These are phyloP conservation scores for Magnolia kwangsiensis DNA, from an alignment of 164 flowering plant species.

Conservation along the genomic window DNA sequence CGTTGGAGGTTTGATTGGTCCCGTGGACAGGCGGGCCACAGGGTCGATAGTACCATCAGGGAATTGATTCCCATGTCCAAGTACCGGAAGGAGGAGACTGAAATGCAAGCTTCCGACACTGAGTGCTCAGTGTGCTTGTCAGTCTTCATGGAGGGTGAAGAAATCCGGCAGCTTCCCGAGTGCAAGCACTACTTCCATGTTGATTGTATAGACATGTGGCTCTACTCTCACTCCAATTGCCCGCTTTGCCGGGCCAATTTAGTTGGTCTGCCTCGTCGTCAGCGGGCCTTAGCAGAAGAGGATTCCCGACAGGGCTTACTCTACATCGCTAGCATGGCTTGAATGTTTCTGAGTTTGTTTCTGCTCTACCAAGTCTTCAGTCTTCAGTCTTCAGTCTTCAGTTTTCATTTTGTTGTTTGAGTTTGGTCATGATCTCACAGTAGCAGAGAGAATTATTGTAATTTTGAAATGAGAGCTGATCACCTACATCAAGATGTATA, in stretches of 20 bases:
- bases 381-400: too few relatives aligned
- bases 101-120: slow-evolving; percentile 18
- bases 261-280: neutral
- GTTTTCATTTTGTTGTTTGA: too few relatives aligned
- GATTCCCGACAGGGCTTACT: neutral
- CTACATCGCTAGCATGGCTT: slow-evolving; percentile 1
- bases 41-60: neutral
- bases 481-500: too few relatives aligned
- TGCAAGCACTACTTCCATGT: slow-evolving; percentile 60
- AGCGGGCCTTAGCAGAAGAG: neutral
- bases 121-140: slow-evolving; percentile 76
- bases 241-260: slow-evolving; percentile 56
- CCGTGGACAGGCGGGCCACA: neutral
- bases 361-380: too few relatives aligned
- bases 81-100: slow-evolving; percentile 25
- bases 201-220: slow-evolving; percentile 79
- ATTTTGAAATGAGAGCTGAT: neutral
- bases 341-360: neutral
- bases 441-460: neutral
- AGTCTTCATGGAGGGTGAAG: slow-evolving; percentile 51
- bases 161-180: slow-evolving; percentile 45
- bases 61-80: slow-evolving; percentile 15
- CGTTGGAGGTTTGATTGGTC: neutral
- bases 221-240: slow-evolving; percentile 66
- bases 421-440: too few relatives aligned